Conservation (phyloP, 1,284 basidiomycete species). For the Sporisorium graminicola region DNA sequence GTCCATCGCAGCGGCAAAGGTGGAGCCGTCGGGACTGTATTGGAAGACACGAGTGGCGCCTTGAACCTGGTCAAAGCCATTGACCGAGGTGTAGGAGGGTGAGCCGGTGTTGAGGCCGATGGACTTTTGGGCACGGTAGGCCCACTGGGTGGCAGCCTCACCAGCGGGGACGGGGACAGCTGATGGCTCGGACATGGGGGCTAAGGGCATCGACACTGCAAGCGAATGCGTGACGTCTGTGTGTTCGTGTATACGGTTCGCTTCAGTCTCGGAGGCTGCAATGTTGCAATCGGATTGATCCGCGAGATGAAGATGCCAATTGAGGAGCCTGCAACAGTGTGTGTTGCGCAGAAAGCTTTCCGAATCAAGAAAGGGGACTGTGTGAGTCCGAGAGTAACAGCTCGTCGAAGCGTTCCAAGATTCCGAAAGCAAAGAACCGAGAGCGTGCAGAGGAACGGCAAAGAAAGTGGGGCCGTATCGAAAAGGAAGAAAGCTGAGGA, state of each 20-base stretch:
- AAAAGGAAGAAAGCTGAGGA: neutral
- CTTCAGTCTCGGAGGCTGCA: neutral
- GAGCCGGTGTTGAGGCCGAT: slow-evolving; percentile 85
- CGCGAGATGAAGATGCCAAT: too few relatives aligned
- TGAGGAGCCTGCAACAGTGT: neutral
- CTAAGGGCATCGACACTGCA: slow-evolving; percentile 11
- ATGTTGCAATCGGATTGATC: too few relatives aligned
- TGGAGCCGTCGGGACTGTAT: slow-evolving; percentile 88
- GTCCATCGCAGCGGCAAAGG: slow-evolving; percentile 86
- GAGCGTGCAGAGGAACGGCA: slow-evolving; percentile 1
- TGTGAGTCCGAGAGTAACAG: neutral
- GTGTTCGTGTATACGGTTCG: too few relatives aligned
- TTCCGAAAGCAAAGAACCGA: neutral
- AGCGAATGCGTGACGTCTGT: slow-evolving; percentile 24
- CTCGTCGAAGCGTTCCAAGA: neutral
- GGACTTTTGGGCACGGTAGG: slow-evolving; percentile 88
- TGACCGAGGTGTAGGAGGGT: slow-evolving; percentile 80
- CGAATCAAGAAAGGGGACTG: neutral
- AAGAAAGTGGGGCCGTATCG: neutral
- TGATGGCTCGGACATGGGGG: slow-evolving; percentile 40
- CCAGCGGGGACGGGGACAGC: slow-evolving; percentile 34
- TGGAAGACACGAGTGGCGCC: slow-evolving; percentile 80
- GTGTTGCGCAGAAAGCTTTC: neutral
- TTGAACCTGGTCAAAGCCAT: slow-evolving; percentile 77
- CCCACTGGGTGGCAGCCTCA: slow-evolving; percentile 57